Base-by-base conservation (phyloP, 2,329 filamentous ascomycete species). In the Taxawa tesnikishii region DNA sequence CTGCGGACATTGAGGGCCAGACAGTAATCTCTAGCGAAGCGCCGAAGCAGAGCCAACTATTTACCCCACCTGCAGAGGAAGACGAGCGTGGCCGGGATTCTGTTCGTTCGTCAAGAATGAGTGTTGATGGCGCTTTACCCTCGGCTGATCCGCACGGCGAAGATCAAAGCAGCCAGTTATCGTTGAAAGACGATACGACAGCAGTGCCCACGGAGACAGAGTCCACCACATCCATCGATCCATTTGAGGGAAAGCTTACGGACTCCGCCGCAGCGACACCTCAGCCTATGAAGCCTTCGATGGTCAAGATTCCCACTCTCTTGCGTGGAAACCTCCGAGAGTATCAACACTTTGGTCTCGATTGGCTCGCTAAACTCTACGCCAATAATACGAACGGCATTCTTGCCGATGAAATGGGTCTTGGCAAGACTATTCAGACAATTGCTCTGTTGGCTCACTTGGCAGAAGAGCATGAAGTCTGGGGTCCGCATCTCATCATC, bases 371-470 rank as follows among this genome's bases (percentile, higher is more conserved):
- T 2, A 83, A 85, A 0, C 68, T 98, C 1, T 96, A 98, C 52
- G 78, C 78, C 11, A 92, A 90, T 42, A 79, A 81, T 41, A 94
- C 88, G 15, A 98, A 96, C 48, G 90, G 90, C 14, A 98, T 98
- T 33, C 64, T 98, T 13, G 90, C 90, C 2, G 92, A 98, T 50
- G 90, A 98, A 54, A 98, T 98, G 90, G 90, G 90, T 41, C 70
- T 98, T 3, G 90, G 90, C 6, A 98, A 98, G 58, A 98, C 90
- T 0, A 96, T 98, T 28, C 90, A 98, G 53, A 98, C 90, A 0
- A 98, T 98, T 47, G 79, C 92, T 3, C 65, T 98, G 3, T 67
- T 98, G 23, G 90, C 90, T 4, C 88, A 98, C 53, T 68, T 98
- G 21, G 90, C 92, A 6, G 87, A 87, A 40, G 71, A 84, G 24